Conservation (phyloP, 768 basidiomycete species). For the Boletellus ananas region DNA sequence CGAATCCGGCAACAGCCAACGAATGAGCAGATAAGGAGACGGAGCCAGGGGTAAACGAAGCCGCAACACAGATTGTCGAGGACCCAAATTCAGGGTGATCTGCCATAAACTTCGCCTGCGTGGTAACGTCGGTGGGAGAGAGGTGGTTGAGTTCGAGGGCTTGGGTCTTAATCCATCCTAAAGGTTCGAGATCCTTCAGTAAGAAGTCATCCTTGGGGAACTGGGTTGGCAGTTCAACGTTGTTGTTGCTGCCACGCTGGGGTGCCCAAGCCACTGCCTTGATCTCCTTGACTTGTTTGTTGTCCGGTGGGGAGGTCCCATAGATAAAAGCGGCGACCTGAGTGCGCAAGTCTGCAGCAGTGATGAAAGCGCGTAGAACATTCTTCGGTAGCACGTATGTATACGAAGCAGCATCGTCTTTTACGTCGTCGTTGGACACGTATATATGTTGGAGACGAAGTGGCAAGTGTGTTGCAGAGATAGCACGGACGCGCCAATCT, state of each 20-base stretch:
- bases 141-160: conserved; percentile 88
- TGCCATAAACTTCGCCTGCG: conserved; percentile 95
- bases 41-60: conserved; percentile 97
- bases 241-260: conserved; percentile 93
- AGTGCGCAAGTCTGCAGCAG: conserved; percentile 89
- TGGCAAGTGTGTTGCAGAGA: conserved; percentile 93
- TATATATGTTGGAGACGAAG: conserved; percentile 98
- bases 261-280: conserved; percentile 98
- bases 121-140: conserved; percentile 88
- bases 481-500: conserved; percentile 98
- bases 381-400: conserved; percentile 99
- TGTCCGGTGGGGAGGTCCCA: conserved; percentile 89
- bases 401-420: conserved; percentile 91
- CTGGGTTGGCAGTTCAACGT: conserved; percentile 84
- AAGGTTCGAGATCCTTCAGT: conserved; percentile 89
- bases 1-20: conserved; percentile 87
- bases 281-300: conserved; percentile 98
- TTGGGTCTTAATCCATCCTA: conserved; percentile 98
- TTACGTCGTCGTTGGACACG: conserved; percentile 98
- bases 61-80: conserved; percentile 88
- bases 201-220: conserved; percentile 94
- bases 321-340: conserved; percentile 95
- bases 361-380: conserved; percentile 88
- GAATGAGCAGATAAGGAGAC: conserved; percentile 94
- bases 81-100: conserved; percentile 95